These are phyloP conservation scores for Orbilia oligospora DNA, from an alignment of 2,329 filamentous ascomycete genomes.

Conservation along the genomic window DNA sequence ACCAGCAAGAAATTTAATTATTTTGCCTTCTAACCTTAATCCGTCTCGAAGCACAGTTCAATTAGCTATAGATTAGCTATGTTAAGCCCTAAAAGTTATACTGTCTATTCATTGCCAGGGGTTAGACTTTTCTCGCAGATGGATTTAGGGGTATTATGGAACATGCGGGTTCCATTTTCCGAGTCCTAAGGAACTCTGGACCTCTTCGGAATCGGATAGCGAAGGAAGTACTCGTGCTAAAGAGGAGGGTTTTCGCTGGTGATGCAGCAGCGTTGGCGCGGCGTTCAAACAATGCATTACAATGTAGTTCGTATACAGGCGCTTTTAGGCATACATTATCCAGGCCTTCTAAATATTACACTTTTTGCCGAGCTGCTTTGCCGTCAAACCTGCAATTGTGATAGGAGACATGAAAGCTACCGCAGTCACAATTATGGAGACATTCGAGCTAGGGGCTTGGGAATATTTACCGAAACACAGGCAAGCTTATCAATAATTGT, in stretches of 20 bases:
- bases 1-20: neutral
- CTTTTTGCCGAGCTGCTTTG: slow-evolving; percentile 51
- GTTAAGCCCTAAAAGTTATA: slow-evolving; percentile 29
- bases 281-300: slow-evolving; percentile 5
- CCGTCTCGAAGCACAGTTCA: slow-evolving; percentile 40
- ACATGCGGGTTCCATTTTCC: neutral
- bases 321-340: slow-evolving; percentile 24
- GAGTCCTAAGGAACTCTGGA: neutral
- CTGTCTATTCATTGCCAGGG: slow-evolving; percentile 1
- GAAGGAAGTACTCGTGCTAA: slow-evolving; percentile 1
- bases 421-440: slow-evolving; percentile 26
- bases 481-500: slow-evolving; percentile 52
- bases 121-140: slow-evolving; percentile 13
- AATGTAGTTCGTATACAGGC: slow-evolving; percentile 5
- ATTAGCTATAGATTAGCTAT: slow-evolving; percentile 43
- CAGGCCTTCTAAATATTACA: neutral
- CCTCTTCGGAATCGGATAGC: neutral
- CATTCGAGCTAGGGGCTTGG: neutral
- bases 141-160: neutral
- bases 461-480: slow-evolving; percentile 59
- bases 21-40: slow-evolving; percentile 41
- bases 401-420: slow-evolving; percentile 29
- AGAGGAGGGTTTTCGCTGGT: slow-evolving; percentile 8
- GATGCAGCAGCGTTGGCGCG: neutral
- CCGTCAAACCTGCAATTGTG: slow-evolving; percentile 42